phyloP scores from a whole-genome alignment of 2,329 filamentous ascomycete species.

The Cercospora zeina region DNA sequence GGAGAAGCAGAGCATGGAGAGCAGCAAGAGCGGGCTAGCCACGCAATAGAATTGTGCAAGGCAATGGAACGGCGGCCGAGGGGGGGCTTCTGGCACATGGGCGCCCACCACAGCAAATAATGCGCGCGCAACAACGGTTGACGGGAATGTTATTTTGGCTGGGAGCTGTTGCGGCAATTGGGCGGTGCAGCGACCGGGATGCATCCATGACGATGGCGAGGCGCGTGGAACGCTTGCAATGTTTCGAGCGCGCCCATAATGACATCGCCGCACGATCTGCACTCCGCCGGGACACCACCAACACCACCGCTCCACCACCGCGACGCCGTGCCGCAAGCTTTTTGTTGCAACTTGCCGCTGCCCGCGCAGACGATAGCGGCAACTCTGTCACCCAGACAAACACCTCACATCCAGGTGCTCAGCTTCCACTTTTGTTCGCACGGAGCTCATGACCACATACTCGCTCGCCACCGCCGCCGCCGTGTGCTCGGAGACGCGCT shows the following conservation, averaged over 20 bases:
- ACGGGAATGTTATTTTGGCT: slow-evolving; percentile 1
- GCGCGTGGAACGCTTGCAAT: neutral
- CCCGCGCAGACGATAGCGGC: slow-evolving; percentile 2
- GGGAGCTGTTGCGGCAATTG: slow-evolving; percentile 2
- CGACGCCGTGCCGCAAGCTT: neutral
- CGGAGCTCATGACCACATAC: neutral
- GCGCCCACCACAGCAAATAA: neutral
- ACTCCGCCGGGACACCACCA: slow-evolving; percentile 2
- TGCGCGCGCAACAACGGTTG: neutral
- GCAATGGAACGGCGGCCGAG: neutral
- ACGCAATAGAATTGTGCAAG: neutral
- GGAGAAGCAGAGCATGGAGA: neutral
- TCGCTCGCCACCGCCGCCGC: neutral
- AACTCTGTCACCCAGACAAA: slow-evolving; percentile 5
- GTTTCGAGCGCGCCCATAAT: slow-evolving; percentile 2
- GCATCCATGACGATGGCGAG: slow-evolving; percentile 2
- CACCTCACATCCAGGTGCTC: slow-evolving; percentile 7
- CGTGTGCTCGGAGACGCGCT: neutral
- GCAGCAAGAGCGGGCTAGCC: neutral
- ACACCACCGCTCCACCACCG: neutral
- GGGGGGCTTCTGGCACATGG: neutral
- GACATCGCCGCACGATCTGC: slow-evolving; percentile 1
- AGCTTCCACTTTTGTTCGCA: slow-evolving; percentile 9
- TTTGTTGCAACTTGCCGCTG: neutral
- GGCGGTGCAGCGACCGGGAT: neutral